phyloP scores from a whole-genome alignment of 1,284 basidiomycete species.

The Mrakiaceae sp. region DNA sequence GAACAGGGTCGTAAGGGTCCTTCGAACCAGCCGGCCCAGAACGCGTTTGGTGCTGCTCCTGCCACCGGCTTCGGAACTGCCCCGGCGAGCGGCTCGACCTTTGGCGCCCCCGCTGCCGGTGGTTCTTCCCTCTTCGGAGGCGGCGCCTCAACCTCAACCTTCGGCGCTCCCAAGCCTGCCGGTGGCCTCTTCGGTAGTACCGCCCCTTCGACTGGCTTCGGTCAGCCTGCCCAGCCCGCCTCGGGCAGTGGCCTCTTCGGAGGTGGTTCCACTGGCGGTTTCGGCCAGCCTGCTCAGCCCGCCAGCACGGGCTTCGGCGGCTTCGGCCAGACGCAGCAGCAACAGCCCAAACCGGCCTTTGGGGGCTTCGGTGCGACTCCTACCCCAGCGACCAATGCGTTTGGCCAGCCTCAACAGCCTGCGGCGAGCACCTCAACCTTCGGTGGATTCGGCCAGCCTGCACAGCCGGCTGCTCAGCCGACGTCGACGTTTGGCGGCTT shows the following conservation, averaged over 20 bases:
- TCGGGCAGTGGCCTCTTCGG: constrained; percentile 35
- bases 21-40: constrained; percentile 49
- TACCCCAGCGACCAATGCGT: constrained; percentile 17
- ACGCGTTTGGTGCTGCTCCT: constrained; percentile 17
- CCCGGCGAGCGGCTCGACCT: constrained; percentile 4
- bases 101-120: constrained; percentile 31
- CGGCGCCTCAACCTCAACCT: constrained; percentile 39
- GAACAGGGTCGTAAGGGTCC: constrained; percentile 54
- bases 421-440: constrained; percentile 31
- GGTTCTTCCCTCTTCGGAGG: constrained; percentile 46
- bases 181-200: constrained; percentile 36
- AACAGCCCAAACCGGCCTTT: constrained; percentile 35
- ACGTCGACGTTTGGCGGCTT: constrained; percentile 21
- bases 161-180: constrained; percentile 53
- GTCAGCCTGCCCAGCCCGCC: constrained; percentile 21
- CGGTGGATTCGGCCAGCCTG: constrained; percentile 24
- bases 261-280: constrained; percentile 21
- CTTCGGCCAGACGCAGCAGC: constrained; percentile 33
- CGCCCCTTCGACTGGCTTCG: constrained; percentile 28
- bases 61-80: constrained; percentile 12
- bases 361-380: constrained; percentile 20
- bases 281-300: constrained; percentile 26
- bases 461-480: constrained; percentile 21
- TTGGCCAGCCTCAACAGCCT: constrained; percentile 20
- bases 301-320: constrained; percentile 39